Base-by-base conservation (phyloP, 352 stramenopile genomes). In the Blastocystis hominis region DNA sequence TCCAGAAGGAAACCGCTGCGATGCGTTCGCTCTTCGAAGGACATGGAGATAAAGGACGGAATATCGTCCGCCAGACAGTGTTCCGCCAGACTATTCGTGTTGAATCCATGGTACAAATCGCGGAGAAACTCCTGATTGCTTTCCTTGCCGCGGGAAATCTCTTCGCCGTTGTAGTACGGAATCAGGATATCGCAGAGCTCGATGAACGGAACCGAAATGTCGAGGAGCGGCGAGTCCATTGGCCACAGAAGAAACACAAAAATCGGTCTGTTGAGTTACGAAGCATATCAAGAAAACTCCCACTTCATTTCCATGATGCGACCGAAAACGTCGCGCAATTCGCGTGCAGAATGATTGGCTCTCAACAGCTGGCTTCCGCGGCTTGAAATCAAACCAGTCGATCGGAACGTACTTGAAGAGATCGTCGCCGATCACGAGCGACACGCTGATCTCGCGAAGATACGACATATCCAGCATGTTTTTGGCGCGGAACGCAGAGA, bases 301-400 rank as follows among this genome's bases (percentile, higher is more conserved):
- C 47, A 84, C 72, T 64, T 63, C 15, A 66, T n/a, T 38, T 64
- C 50, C 72, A 84, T 66, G 0, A 84, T 5, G n/a, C 56, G 54
- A 15, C 3, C 9, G 17, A 84, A 36, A 2, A 64, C 9, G 4
- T 84, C 72, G 10, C 47, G 46, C 5, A 53, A 10, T 1, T 84
- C 72, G n/a, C 34, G 20, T 1, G 50, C 36, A 24, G 50, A 68
- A 20, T 36, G 53, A 20, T n/a, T 15, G 38, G 4, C 3, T 53
- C 20, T 20, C 36, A 5, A n/a, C 62, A 6, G 1, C 42, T 30
- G 24, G 24, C 24, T 30, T 30, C 24, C 24, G 24, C 24, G 24
- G 24, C 24, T 30, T 30, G 24, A 30, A 30, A 30, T 30, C 24
- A 30, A 30, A 30, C 24, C 24, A 30, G 24, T 30, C 24, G 50